Evolutionary conservation across 2,329 filamentous ascomycete genomes (phyloP), one percentile per base, ranked within the genome.

Genomic region (Phyllosticta paracitricarpa): DNA sequence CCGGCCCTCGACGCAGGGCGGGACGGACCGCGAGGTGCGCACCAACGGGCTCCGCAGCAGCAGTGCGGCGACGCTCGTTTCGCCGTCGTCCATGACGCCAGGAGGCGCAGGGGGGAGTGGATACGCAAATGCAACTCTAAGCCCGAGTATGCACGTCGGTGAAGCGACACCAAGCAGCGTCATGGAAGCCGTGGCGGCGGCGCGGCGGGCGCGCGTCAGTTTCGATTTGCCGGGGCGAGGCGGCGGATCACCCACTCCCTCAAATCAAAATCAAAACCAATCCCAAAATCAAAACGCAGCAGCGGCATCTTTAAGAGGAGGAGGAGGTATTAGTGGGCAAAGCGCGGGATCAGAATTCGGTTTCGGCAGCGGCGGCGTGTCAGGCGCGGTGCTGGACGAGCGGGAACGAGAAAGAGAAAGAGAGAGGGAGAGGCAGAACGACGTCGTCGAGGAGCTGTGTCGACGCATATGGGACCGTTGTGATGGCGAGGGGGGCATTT

Each of bases 381-480:
- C 19, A 22, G 19, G 19, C 19, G 19, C 19, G 19, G 19, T 22
- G 19, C 19, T 22, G 19, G 19, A 22, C 19, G 19, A 22, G 19
- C 28, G 28, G 6, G 28, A 30, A 7, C 28, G 28, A 6, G 52
- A 62, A 51, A 62, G 26, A 28, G 26, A 28, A 28, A 28, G 26
- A 28, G 26, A 28, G 26, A 28, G 28, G 9, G 28, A 30, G 6
- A 4, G 28, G 28, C 8, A 57, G 48, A 58, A 28, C 33, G 60
- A 58, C 24, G 72, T 74, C 61, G 71, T 70, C 2, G 71, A 73
- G 63, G 73, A 76, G 58, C 69, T 76, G 35, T 75, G 73, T 65
- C 69, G 74, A 17, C 64, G 74, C 40, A 63, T 76, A 64, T 76
- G 74, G 74, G 73, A 75, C 61, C 33, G 33, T 10, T 40, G 33